phyloP scores from a whole-genome alignment of 2,329 filamentous ascomycete genomes.

The Clathrospora elynae region DNA sequence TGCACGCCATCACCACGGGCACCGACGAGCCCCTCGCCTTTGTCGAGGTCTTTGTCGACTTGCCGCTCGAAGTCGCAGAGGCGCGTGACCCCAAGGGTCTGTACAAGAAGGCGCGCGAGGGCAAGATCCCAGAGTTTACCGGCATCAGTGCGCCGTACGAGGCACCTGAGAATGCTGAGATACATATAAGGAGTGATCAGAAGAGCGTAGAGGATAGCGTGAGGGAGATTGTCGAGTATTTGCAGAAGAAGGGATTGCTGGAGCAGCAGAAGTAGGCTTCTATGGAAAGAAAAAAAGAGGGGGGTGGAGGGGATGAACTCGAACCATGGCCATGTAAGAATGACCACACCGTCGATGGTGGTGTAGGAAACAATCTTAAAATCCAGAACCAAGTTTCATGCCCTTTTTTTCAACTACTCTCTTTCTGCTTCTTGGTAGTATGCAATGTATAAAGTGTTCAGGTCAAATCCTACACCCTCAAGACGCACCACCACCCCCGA shows the following conservation, averaged over 20 bases:
- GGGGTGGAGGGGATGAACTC: no score
- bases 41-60: slow-evolving; percentile 91
- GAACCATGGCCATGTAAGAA: no score
- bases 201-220: slow-evolving; percentile 88
- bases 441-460: no score
- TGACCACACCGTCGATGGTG: no score
- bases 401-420: no score
- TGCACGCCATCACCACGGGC: slow-evolving; percentile 68
- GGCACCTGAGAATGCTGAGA: slow-evolving; percentile 81
- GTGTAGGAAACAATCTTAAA: no score
- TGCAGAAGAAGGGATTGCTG: slow-evolving; percentile 71
- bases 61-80: slow-evolving; percentile 90
- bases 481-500: slow-evolving; percentile 25
- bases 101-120: slow-evolving; percentile 94
- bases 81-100: slow-evolving; percentile 95
- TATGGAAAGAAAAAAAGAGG: no score
- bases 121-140: slow-evolving; percentile 96
- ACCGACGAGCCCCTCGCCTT: slow-evolving; percentile 75
- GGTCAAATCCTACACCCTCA: background rate
- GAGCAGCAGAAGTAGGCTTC: slow-evolving; percentile 27
- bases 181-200: slow-evolving; percentile 82
- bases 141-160: slow-evolving; percentile 96
- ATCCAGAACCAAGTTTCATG: no score
- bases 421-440: no score
- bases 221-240: slow-evolving; percentile 78